Percentiles rank a stretch among this genome's conserved stretches.
These are phyloP conservation scores for Liquidambar formosana DNA, from an alignment of 164 flowering plant genomes.

Conservation along the genomic window DNA sequence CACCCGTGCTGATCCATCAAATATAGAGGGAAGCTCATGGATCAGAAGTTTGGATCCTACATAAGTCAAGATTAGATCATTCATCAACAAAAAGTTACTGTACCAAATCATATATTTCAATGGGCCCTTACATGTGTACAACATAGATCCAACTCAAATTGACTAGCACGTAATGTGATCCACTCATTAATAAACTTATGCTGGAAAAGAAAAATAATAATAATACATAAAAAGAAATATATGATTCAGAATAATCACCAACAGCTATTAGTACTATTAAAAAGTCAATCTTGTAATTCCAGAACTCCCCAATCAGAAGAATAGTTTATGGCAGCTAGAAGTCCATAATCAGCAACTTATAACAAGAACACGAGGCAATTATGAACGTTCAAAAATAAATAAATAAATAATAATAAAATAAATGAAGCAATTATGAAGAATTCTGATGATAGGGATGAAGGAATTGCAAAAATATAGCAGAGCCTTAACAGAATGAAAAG, in stretches of 20 bases:
- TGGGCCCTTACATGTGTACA: not conserved
- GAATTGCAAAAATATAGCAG: too few relatives aligned
- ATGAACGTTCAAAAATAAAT: too few relatives aligned
- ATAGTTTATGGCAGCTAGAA: too few relatives aligned
- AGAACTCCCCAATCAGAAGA: not conserved
- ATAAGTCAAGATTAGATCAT: constrained; percentile 2
- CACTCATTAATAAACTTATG: not conserved
- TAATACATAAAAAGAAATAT: not conserved
- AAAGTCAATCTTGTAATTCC: not conserved
- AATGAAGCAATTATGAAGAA: too few relatives aligned
- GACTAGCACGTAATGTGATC: not conserved
- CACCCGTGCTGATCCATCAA: constrained; percentile 80
- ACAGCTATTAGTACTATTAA: not conserved
- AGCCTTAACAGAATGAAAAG: too few relatives aligned
- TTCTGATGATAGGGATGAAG: too few relatives aligned
- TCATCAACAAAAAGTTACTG: not conserved
- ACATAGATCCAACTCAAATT: not conserved
- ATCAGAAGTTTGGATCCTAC: constrained; percentile 82
- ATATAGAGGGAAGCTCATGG: constrained; percentile 74
- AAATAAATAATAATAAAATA: too few relatives aligned
- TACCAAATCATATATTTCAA: not conserved
- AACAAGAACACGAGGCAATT: too few relatives aligned
- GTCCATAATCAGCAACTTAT: too few relatives aligned
- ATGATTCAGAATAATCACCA: not conserved
- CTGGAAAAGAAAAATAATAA: not conserved